Evolutionary conservation across 345 rosid genomes (phyloP), one percentile per base, ranked within the genome.

Genomic region (Acer negundo): DNA sequence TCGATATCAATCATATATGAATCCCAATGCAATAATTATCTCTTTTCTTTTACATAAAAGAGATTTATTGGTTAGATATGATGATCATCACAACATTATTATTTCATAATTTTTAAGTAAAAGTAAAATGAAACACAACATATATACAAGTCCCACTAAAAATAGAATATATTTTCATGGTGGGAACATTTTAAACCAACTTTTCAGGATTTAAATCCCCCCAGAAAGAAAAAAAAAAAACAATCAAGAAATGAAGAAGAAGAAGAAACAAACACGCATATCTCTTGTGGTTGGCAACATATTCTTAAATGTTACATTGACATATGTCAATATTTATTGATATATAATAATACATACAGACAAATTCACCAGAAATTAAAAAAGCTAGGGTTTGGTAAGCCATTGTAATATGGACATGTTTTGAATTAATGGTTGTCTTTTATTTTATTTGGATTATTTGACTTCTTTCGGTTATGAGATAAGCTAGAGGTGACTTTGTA

Each of bases 321-420:
- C 51, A 75, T 55, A 22, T 44, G 73, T 59, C 4, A 49, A 46
- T 17, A 19, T 20, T 75, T 22, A 64, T 31, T 6, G 38, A 31
- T 31, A 31, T 31, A 31, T 31, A 31, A 31, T 31, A 31, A 31
- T 31, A 31, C 4, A 40, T 76, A 19, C 56, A 61, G 67, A 67
- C 78, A 80, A 73, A 76, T 70, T 26, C 78, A 74, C 66, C 51
- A 62, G 79, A 83, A 75, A 80, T 62, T 10, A 64, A 31, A 59
- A 62, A 62, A 35, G 26, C 8, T 24, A 76, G 23, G 65, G 74
- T 53, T 62, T 62, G 13, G 80, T 61, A 55, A 47, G 11, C 59
- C 20, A 22, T 7, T 35, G 66, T 53, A 35, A 35, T 35, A 28
- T 70, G 77, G 77, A 40, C 77, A 77, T 53, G 88, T 38, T 70